Evolutionary conservation across 2,329 filamentous ascomycete genomes (phyloP).

Genomic region (Cytospora chrysosperma): DNA sequence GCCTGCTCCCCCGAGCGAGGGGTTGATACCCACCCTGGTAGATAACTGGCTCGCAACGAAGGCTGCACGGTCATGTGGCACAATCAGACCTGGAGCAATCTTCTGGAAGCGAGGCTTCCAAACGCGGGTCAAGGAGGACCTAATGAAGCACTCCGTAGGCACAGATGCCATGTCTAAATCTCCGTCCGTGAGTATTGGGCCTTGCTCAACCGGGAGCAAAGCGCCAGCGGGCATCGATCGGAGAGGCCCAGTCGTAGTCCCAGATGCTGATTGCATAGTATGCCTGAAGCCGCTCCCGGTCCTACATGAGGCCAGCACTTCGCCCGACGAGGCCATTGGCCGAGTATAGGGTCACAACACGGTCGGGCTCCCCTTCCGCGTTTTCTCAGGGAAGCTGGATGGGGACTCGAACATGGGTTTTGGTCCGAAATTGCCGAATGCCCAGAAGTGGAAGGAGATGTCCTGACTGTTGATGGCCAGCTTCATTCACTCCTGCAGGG

Average conservation of each 20-base stretch:
- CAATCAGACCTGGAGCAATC: not conserved
- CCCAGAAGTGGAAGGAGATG: not conserved
- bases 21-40: not conserved
- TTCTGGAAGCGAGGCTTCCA: not conserved
- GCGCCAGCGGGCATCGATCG: conserved; percentile 14
- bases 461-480: not conserved
- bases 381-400: not conserved
- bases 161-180: not conserved
- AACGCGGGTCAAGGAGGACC: not conserved
- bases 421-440: not conserved
- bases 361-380: not conserved
- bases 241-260: conserved; percentile 21
- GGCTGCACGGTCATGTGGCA: not conserved
- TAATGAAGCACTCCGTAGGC: not conserved
- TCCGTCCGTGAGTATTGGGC: not conserved
- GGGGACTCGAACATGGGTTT: not conserved
- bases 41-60: not conserved
- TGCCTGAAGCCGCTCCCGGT: not conserved
- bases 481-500: not conserved
- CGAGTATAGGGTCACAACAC: not conserved
- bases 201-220: not conserved
- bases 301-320: not conserved
- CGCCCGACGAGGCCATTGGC: not conserved
- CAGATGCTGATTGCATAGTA: not conserved
- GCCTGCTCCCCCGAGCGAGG: no score